Percentiles rank a stretch among this genome's conserved stretches.
Evolutionary conservation across 352 stramenopile species (phyloP).

Genomic region (Blastocystis sp.): DNA sequence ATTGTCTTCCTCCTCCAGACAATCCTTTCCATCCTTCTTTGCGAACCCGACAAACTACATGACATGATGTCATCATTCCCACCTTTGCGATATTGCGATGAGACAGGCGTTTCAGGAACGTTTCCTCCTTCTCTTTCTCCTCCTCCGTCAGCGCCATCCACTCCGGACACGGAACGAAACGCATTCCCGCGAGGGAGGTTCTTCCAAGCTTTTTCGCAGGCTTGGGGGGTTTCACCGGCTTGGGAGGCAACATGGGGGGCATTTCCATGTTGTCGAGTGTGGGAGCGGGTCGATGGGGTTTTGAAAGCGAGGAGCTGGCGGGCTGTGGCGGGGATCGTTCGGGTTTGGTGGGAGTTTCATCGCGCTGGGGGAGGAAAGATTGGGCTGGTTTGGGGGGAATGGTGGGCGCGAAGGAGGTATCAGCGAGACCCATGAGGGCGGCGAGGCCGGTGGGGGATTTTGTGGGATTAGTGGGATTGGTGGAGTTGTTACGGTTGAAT

Average conservation of each 20-base stretch:
- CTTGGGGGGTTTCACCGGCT: not conserved
- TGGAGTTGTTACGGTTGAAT: no score
- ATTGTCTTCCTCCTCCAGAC: not conserved
- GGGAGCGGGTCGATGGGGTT: not conserved
- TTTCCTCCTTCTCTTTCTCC: not conserved
- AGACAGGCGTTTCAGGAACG: not conserved
- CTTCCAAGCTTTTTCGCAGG: not conserved
- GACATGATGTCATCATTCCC: not conserved
- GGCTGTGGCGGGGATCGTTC: no score
- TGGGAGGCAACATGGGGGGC: not conserved
- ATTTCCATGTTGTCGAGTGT: no score
- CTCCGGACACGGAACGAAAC: no score
- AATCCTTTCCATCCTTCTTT: not conserved
- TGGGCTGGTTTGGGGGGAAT: not conserved
- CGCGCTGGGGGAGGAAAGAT: not conserved
- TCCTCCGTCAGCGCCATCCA: not conserved
- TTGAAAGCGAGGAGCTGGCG: no score
- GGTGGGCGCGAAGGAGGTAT: not conserved
- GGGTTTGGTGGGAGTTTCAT: not conserved
- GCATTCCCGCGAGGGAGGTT: no score
- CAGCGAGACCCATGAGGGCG: not conserved
- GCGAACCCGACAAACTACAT: constrained; percentile 31
- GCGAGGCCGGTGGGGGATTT: not conserved
- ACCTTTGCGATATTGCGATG: constrained; percentile 1
- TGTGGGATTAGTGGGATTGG: no score